phyloP scores from a whole-genome alignment of 805 yeast genomes.

The Lipomyces anomalus region DNA sequence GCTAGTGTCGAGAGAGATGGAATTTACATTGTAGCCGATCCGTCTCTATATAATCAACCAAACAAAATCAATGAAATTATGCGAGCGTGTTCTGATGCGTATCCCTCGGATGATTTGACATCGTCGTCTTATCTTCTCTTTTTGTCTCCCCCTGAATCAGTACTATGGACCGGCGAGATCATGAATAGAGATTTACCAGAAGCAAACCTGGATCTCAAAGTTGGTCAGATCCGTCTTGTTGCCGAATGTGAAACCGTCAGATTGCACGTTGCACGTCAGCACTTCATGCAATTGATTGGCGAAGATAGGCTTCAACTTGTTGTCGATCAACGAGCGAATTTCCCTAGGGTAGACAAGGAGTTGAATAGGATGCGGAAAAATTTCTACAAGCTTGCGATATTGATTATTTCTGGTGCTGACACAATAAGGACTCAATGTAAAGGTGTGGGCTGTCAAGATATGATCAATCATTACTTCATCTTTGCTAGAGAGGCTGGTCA shows the following conservation, averaged over 20 bases:
- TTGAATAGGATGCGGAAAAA: constrained; percentile 58
- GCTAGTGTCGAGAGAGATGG: constrained; percentile 69
- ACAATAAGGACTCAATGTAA: constrained; percentile 47
- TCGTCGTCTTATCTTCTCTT: constrained; percentile 15
- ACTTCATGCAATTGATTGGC: constrained; percentile 53
- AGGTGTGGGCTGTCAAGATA: constrained; percentile 63
- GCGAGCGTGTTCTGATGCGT: constrained; percentile 9
- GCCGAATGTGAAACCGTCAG: constrained; percentile 62
- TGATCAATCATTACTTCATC: constrained; percentile 65
- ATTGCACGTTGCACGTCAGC: constrained; percentile 50
- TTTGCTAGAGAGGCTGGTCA: constrained; percentile 79
- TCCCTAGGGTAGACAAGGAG: constrained; percentile 67
- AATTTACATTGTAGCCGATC: constrained; percentile 72
- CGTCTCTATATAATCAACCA: constrained; percentile 32
- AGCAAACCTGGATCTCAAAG: constrained; percentile 47
- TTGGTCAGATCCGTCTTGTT: constrained; percentile 62
- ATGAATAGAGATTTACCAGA: constrained; percentile 42
- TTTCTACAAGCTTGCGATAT: constrained; percentile 60
- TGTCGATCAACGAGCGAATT: constrained; percentile 62
- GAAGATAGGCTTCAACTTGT: constrained; percentile 42
- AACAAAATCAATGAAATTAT: constrained; percentile 13
- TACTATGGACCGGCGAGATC: constrained; percentile 85
- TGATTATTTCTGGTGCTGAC: constrained; percentile 57
- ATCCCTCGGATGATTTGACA: constrained; percentile 10
- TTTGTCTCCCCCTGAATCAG: constrained; percentile 72